Evolutionary conservation across 1,139 yeast species (phyloP), one percentile per base, ranked within the genome.

Genomic region (Candida tunisiensis): DNA sequence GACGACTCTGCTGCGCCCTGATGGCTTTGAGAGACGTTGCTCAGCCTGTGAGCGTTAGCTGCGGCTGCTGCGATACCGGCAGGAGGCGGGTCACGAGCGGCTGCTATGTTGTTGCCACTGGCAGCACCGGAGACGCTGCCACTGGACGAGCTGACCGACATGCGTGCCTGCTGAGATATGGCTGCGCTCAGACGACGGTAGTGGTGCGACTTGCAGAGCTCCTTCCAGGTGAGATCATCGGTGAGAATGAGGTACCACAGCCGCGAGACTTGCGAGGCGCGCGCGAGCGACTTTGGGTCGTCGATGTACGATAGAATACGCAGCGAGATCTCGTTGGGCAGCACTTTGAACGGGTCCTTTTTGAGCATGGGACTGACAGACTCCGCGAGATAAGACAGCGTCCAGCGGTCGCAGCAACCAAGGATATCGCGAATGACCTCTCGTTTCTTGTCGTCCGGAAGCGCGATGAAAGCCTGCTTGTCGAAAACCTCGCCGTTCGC

Each of bases 301-400:
- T 82, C 94, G 41, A 88, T 57, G 49, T 77, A 82, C 36, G 93
- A 77, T 28, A 88, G 57, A 25, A 88, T 77, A 42, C 82, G 78
- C 31, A 85, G 62, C 2, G 93, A 70, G 22, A 88, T 57, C 47
- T 88, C 98, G 39, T 68, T 24, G 3, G 98, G 98, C 28, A 88
- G 60, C 9, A 79, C 70, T 22, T 74, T 63, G 33, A 88, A 74
- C 41, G 88, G 92, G 51, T 88, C 98, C 33, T 80, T 75, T 39
- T 80, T 71, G 32, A 88, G 72, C 47, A 82, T 55, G 19, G 74
- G 67, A 15, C 74, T 67, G 10, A 88, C 77, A 45, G 77, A 91
- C 40, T 74, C 74, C 5, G 80, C 66, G 5, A 83, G 65, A 32
- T 69, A 69, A 9, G 92, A 74, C 16, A 88, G 57, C 19, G 49